These are phyloP conservation scores for Candida ponderosae DNA, from an alignment of 805 yeast genomes.

Conservation along the genomic window DNA sequence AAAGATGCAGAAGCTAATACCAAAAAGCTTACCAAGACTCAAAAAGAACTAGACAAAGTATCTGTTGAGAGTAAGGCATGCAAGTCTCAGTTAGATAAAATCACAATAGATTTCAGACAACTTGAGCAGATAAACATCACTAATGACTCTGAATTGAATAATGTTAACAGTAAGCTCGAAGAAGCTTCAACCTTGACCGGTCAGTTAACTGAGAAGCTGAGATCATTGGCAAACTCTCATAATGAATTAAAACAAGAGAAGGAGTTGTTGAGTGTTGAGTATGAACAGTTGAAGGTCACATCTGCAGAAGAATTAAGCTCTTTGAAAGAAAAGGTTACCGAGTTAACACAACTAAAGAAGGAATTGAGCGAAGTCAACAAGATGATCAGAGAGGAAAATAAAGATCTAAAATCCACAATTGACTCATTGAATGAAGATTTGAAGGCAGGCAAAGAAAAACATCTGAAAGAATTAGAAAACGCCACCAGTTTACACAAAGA, in stretches of 20 bases:
- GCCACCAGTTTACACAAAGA: not conserved
- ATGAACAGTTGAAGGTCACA: not conserved
- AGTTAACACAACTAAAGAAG: not conserved
- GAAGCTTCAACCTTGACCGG: slow-evolving; percentile 27
- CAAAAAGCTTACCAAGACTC: slow-evolving; percentile 14
- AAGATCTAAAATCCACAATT: not conserved
- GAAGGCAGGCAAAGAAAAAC: not conserved
- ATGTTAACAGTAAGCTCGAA: slow-evolving; percentile 19
- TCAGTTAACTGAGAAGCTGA: slow-evolving; percentile 37
- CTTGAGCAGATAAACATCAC: not conserved
- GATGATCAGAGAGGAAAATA: not conserved
- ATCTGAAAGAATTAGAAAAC: not conserved
- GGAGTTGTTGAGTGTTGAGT: not conserved
- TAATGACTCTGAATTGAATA: slow-evolving; percentile 10
- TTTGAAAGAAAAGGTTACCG: not conserved
- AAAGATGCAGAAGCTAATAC: slow-evolving; percentile 19
- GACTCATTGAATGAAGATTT: not conserved
- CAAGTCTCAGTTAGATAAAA: not conserved
- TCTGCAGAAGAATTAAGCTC: not conserved
- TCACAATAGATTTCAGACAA: not conserved
- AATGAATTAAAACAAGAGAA: slow-evolving; percentile 21
- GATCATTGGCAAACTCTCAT: slow-evolving; percentile 29
- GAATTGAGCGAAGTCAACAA: not conserved
- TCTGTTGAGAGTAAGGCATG: slow-evolving; percentile 2
- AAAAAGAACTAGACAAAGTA: slow-evolving; percentile 9